Evolutionary conservation across 2,329 filamentous ascomycete genomes (phyloP), one percentile per base, ranked within the genome.

Genomic region (Aureobasidium lini): DNA sequence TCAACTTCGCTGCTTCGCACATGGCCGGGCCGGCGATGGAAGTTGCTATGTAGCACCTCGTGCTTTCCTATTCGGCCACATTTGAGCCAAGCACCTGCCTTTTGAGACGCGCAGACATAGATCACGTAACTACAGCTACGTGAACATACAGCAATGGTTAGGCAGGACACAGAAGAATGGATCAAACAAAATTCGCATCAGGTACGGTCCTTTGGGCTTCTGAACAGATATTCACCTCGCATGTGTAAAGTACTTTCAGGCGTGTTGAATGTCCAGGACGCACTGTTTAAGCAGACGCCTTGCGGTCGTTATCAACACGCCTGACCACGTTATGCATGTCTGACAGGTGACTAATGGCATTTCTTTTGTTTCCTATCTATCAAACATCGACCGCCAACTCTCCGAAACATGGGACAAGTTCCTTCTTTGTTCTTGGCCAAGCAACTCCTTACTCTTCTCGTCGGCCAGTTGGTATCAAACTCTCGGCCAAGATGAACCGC

Each of bases 361-460:
- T 49, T 49, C 46, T 49, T 52, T 52, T 52, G 48, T 37, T 53
- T 53, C 28, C 37, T 53, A 53, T 53, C 49, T 42, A 43, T 32
- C 37, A 42, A 13, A 23, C 16, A 43, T 43, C 48, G 28, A 32
- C 37, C 16, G 28, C 37, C 36, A 42, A 40, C 34, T 52, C 13
- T 32, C 3, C 6, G 13, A 36, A 8, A 23, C 32, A 13, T 15
- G 18, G 13, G 29, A 15, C 48, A 31, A n/a, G 4, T 44, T 46
- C 40, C 18, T 46, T 29, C 13, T 56, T 44, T 29, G 39, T 44
- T 46, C 52, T 44, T 56, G 39, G 52, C 52, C 52, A 37, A 44
- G 23, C 18, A 18, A 18, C 39, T 43, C 43, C 48, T 57, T 57
- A 44, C 54, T 48, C 43, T 57, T 57, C 54, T 48, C 42, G 43